phyloP scores from a whole-genome alignment of 108 stramenopile genomes.

The Cylindrotheca closterium region DNA sequence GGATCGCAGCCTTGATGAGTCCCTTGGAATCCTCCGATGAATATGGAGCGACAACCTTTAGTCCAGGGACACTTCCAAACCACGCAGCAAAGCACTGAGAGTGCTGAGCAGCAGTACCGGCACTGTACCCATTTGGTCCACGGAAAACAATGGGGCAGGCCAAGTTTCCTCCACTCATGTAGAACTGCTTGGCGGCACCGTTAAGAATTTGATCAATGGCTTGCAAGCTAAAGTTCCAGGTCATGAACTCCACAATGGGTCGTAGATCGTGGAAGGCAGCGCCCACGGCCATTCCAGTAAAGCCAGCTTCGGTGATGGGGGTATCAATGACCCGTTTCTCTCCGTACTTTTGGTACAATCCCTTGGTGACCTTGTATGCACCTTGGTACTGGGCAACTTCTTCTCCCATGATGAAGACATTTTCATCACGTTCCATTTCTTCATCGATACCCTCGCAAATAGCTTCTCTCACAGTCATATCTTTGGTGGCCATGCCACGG shows the following conservation, averaged over 20 bases:
- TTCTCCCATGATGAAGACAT: constrained; percentile 95
- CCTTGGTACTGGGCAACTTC: constrained; percentile 99
- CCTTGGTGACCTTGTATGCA: constrained; percentile 99
- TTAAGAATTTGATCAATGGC: constrained; percentile 99
- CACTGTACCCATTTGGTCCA: constrained; percentile 97
- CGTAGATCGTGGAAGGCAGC: constrained; percentile 92
- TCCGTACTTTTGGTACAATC: constrained; percentile 97
- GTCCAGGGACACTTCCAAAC: constrained; percentile 89
- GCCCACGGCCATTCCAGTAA: constrained; percentile 95
- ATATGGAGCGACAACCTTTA: constrained; percentile 97
- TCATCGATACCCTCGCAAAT: constrained; percentile 97
- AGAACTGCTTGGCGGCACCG: constrained; percentile 97
- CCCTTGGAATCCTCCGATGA: constrained; percentile 97
- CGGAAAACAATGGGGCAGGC: constrained; percentile 98
- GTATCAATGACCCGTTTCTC: constrained; percentile 98
- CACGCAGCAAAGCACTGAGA: constrained; percentile 99
- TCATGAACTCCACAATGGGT: constrained; percentile 99
- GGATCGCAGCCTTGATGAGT: constrained; percentile 98
- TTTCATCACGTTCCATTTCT: constrained; percentile 95
- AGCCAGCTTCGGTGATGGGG: constrained; percentile 99
- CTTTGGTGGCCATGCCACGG: constrained; percentile 68
- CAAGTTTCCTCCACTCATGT: constrained; percentile 96
- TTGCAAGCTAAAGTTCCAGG: constrained; percentile 99
- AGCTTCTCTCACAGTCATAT: constrained; percentile 96
- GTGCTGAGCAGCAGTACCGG: constrained; percentile 99